Conservation (phyloP, 2,329 filamentous ascomycete species). For the Leptographium flavum region DNA sequence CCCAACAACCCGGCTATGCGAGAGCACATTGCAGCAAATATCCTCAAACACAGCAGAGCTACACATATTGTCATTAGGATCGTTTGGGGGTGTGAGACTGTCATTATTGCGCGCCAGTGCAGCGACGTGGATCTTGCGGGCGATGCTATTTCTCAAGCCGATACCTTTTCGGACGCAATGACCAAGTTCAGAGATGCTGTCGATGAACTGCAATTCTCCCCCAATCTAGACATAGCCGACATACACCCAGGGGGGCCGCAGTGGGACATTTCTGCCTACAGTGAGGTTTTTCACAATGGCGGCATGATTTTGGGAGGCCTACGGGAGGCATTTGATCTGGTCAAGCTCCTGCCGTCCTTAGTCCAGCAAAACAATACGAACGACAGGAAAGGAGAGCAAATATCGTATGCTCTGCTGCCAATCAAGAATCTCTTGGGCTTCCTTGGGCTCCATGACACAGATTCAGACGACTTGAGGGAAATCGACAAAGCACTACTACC, state of each 20-base stretch:
- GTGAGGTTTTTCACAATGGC: neutral
- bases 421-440: neutral
- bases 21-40: neutral
- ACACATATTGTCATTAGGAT: constrained; percentile 4
- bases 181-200: neutral
- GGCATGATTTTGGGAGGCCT: neutral
- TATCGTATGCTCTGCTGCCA: constrained; percentile 1
- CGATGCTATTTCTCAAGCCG: neutral
- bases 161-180: neutral
- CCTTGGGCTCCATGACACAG: neutral
- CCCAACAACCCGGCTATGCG: neutral
- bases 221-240: neutral
- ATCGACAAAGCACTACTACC: neutral
- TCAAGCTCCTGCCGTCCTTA: constrained; percentile 2
- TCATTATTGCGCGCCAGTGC: neutral
- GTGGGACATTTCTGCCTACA: neutral
- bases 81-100: constrained; percentile 1
- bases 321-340: neutral
- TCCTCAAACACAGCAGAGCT: neutral
- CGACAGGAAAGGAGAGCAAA: constrained; percentile 1
- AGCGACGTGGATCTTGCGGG: neutral
- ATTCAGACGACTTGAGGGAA: neutral
- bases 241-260: neutral
- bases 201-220: neutral
- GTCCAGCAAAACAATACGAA: neutral